Conservation (phyloP, 2,329 filamentous ascomycete species). For the Cercospora zeina region DNA sequence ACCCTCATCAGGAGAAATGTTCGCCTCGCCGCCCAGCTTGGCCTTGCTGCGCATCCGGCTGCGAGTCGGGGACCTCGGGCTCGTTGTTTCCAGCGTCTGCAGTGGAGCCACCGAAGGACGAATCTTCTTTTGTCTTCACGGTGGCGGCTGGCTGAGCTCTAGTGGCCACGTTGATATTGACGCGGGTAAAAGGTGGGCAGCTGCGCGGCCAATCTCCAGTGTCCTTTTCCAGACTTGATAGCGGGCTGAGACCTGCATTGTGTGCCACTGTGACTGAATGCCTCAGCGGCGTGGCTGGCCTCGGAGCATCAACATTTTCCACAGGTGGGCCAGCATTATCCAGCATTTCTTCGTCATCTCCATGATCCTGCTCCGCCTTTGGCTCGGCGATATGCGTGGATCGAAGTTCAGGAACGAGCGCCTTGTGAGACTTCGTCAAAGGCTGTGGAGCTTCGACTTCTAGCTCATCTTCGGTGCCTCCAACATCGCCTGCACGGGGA, state of each 20-base stretch:
- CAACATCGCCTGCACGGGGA: neutral
- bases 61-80: slow-evolving; percentile 18
- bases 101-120: neutral
- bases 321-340: neutral
- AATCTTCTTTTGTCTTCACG: neutral
- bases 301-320: neutral
- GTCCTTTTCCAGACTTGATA: slow-evolving; percentile 5
- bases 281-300: neutral
- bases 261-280: neutral
- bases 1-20: neutral
- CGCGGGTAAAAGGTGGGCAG: too few relatives aligned
- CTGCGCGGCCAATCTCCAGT: neutral
- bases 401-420: neutral
- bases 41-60: neutral
- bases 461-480: neutral
- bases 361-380: neutral
- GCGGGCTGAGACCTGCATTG: neutral
- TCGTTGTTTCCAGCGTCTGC: neutral
- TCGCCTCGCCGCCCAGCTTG: neutral
- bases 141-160: too few relatives aligned
- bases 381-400: neutral
- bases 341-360: neutral
- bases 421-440: neutral
- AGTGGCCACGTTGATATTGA: too few relatives aligned
- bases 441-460: slow-evolving; percentile 4